Conservation (phyloP, 495 filamentous ascomycete species). For the Melanomma pulvis-pyrius region DNA sequence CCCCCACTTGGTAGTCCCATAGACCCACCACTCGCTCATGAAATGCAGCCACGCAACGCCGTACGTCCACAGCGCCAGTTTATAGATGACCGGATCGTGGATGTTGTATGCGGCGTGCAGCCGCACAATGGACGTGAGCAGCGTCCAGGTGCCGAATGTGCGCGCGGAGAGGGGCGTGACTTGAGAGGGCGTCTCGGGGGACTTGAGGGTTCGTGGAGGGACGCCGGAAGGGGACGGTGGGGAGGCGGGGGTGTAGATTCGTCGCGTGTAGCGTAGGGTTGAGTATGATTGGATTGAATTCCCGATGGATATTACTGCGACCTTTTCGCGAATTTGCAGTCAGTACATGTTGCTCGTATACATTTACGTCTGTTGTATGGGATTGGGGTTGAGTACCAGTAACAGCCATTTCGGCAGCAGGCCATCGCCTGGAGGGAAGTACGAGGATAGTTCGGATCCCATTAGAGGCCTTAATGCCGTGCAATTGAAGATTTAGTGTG, state of each 20-base stretch:
- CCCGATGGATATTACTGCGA: conserved; percentile 73
- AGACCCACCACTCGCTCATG: conserved; percentile 74
- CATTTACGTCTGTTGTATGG: not conserved
- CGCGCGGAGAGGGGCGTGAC: conserved; percentile 76
- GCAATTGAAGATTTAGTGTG: not conserved
- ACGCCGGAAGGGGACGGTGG: conserved; percentile 48
- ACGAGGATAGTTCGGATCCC: conserved; percentile 11
- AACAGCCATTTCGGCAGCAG: conserved; percentile 69
- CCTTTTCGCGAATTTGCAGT: conserved; percentile 52
- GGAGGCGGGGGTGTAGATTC: conserved; percentile 64
- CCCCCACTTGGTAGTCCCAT: conserved; percentile 70
- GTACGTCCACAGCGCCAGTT: conserved; percentile 79
- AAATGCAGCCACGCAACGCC: conserved; percentile 81
- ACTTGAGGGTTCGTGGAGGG: conserved; percentile 30
- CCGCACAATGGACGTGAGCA: conserved; percentile 73
- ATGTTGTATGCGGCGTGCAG: conserved; percentile 88
- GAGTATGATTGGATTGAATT: conserved; percentile 82
- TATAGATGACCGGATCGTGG: conserved; percentile 67
- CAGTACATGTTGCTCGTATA: conserved; percentile 9
- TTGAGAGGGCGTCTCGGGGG: conserved; percentile 45
- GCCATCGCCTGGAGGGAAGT: conserved; percentile 54
- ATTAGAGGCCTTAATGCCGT: not conserved
- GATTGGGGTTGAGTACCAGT: conserved; percentile 50
- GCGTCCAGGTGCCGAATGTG: conserved; percentile 90
- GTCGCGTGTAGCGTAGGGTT: conserved; percentile 71